Evolutionary conservation across 176 grass and related monocot species (phyloP).

Genomic region (Zoysia pacifica): DNA sequence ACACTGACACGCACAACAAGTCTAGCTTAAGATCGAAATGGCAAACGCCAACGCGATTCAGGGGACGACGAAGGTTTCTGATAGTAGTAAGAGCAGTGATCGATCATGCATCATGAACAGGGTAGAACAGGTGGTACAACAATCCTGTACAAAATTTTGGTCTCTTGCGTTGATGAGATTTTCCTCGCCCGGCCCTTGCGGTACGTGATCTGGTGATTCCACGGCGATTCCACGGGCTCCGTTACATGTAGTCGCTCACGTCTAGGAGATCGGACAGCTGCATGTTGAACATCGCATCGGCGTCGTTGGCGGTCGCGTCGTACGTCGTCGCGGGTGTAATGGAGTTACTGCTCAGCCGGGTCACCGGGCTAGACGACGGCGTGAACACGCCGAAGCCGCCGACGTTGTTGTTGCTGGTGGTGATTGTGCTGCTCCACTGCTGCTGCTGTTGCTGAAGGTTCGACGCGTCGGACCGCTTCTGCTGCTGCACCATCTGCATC

Average conservation of each 20-base stretch:
- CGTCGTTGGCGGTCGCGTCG: slow-evolving; percentile 20
- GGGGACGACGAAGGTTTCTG: slow-evolving; percentile 28
- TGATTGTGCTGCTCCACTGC: slow-evolving; percentile 41
- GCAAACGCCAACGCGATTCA: no score
- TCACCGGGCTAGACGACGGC: slow-evolving; percentile 53
- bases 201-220: slow-evolving; percentile 24
- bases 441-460: slow-evolving; percentile 36
- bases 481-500: slow-evolving; percentile 36
- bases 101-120: slow-evolving; percentile 7
- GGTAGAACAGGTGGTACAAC: slow-evolving; percentile 19
- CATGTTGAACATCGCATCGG: slow-evolving; percentile 43
- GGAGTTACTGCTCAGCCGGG: slow-evolving; percentile 29
- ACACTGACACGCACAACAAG: slow-evolving; percentile 31
- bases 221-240: slow-evolving; percentile 4
- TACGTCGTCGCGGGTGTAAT: not conserved
- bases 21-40: slow-evolving; percentile 5
- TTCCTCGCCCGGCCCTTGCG: not conserved
- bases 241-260: slow-evolving; percentile 59
- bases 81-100: slow-evolving; percentile 14
- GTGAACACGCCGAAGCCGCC: slow-evolving; percentile 56
- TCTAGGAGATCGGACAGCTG: slow-evolving; percentile 58
- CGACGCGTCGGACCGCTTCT: slow-evolving; percentile 24
- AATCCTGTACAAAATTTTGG: slow-evolving; percentile 57
- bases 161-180: slow-evolving; percentile 5
- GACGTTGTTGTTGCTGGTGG: slow-evolving; percentile 44